Evolutionary conservation across 108 stramenopile species (phyloP).

Genomic region (Cyclotella cryptica): DNA sequence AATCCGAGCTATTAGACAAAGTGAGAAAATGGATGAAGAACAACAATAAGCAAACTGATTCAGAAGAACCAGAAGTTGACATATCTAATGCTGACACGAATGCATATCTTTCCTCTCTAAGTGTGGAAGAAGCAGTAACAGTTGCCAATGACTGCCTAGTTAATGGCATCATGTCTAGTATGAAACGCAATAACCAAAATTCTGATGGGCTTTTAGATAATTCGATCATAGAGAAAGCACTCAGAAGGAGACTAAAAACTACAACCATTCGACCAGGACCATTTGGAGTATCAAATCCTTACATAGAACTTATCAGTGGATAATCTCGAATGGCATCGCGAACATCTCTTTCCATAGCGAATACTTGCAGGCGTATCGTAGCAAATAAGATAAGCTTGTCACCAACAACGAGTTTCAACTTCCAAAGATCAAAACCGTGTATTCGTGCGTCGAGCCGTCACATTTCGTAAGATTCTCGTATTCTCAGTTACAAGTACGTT

Average conservation of each 20-base stretch:
- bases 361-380: not conserved
- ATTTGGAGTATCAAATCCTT: slow-evolving; percentile 2
- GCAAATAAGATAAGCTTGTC: not conserved
- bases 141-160: slow-evolving; percentile 50
- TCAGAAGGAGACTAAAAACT: slow-evolving; percentile 30
- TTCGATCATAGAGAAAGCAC: not conserved
- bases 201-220: not conserved
- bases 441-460: not conserved
- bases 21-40: slow-evolving; percentile 25
- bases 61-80: not conserved
- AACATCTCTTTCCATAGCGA: not conserved
- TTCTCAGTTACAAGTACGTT: too few species aligned
- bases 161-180: slow-evolving; percentile 39
- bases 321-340: not conserved
- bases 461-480: too few species aligned
- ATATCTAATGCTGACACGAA: slow-evolving; percentile 38
- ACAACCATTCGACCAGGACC: slow-evolving; percentile 20
- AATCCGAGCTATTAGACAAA: slow-evolving; percentile 49
- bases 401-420: not conserved
- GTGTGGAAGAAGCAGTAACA: slow-evolving; percentile 36
- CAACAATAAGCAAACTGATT: not conserved
- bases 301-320: slow-evolving; percentile 13
- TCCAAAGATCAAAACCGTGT: not conserved
- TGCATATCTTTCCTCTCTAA: slow-evolving; percentile 36
- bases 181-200: slow-evolving; percentile 4